A percentile compares a stretch with the other conserved stretches of the same genome.
Evolutionary conservation across 495 filamentous ascomycete genomes (phyloP).

Genomic region (Chaetomium cochliodes): DNA sequence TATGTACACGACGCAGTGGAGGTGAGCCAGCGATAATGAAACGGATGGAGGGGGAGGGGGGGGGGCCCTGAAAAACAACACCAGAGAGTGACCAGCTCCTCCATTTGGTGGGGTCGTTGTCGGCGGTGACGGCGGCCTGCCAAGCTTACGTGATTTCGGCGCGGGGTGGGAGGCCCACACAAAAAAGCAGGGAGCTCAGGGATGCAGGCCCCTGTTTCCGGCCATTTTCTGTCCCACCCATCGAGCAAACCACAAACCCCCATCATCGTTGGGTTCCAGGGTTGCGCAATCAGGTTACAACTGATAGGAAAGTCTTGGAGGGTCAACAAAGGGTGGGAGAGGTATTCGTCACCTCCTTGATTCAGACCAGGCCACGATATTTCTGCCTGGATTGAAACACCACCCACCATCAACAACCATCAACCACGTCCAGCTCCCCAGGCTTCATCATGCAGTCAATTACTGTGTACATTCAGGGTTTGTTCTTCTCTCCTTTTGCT

Average conservation of each 20-base stretch:
- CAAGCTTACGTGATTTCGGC: conserved; percentile 26
- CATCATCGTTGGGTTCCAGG: conserved; percentile 3
- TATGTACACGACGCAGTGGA: neutral
- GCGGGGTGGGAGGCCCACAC: conserved; percentile 20
- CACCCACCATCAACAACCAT: neutral
- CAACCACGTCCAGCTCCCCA: neutral
- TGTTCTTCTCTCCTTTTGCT: conserved; percentile 36
- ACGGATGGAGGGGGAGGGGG: conserved; percentile 32
- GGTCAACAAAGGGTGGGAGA: neutral
- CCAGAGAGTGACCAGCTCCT: too few relatives aligned
- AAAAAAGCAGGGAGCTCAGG: conserved; percentile 19
- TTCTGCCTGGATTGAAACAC: conserved; percentile 11
- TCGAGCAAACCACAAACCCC: neutral
- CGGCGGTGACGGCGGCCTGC: conserved; percentile 26
- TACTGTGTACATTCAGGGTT: conserved; percentile 6
- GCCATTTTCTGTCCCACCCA: conserved; percentile 11
- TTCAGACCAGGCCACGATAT: conserved; percentile 1
- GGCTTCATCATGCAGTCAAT: neutral
- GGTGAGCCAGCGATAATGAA: conserved; percentile 25
- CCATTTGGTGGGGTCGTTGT: conserved; percentile 28
- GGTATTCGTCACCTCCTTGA: neutral
- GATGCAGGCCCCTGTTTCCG: conserved; percentile 5
- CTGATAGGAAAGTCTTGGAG: neutral
- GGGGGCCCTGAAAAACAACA: conserved; percentile 36
- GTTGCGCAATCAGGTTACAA: conserved; percentile 1